Evolutionary conservation across 306 rosid genomes (phyloP).

Genomic region (Luffa aegyptiaca): DNA sequence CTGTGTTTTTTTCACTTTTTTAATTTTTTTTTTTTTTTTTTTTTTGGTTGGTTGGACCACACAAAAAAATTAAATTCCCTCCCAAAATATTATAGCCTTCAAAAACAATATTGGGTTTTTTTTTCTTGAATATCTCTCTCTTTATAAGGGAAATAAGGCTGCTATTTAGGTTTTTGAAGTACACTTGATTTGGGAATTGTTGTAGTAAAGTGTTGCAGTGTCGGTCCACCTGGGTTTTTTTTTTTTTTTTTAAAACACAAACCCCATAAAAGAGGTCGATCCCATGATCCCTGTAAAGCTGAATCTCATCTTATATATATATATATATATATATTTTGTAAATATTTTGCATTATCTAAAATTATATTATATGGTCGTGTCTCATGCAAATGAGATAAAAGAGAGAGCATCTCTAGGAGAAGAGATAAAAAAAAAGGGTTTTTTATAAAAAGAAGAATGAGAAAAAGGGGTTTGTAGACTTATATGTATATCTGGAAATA

Average conservation of each 20-base stretch:
- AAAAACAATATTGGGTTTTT: too few relatives aligned
- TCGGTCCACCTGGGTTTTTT: not conserved
- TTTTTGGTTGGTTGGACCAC: not conserved
- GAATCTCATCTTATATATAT: not conserved
- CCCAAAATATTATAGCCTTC: too few relatives aligned
- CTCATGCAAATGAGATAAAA: not conserved
- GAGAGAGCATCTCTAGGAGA: not conserved
- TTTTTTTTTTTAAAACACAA: not conserved
- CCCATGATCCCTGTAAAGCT: not conserved
- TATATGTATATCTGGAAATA: not conserved
- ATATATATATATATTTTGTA: not conserved
- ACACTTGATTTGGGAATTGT: constrained; percentile 6
- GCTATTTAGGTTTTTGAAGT: not conserved
- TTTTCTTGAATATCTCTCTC: too few relatives aligned
- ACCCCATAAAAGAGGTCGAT: not conserved
- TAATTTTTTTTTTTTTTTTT: not conserved
- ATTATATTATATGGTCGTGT: not conserved
- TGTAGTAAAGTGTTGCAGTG: not conserved
- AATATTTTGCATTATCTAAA: not conserved
- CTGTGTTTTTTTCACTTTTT: not conserved
- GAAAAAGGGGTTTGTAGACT: not conserved
- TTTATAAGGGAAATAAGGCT: not conserved
- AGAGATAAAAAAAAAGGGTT: not conserved
- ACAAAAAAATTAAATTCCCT: not conserved
- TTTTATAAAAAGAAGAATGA: not conserved